Base-by-base conservation (phyloP, 345 rosid genomes). In the Sonneratia alba region DNA sequence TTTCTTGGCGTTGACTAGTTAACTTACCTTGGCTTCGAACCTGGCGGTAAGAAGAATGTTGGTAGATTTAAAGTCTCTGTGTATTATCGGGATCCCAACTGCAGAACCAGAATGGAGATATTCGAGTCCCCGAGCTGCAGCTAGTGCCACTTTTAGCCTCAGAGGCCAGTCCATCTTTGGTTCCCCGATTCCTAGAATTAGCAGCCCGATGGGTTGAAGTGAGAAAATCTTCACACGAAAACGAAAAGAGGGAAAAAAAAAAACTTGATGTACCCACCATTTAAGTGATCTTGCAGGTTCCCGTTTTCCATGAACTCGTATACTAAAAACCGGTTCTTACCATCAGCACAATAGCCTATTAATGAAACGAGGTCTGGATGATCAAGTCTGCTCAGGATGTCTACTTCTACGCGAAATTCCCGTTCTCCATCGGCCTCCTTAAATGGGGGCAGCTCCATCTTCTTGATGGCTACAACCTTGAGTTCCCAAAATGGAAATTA, bases 391-490 rank as follows among this genome's bases (percentile, higher is more conserved):
- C 98, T 94, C 83, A 94, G 72, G 79, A 94, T 89, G 74, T 94
- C 98, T 49, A 94, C 97, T 79, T 94, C 98, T 48, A 94, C 97
- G 3, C 97, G 97, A 71, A 91, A 94, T 73, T 94, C 98, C 24
- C 91, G 80, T 75, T 94, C 97, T 68, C 98, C 97, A 63, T 91
- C 96, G 32, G 96, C 96, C 80, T 78, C 92, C 81, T 89, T 91
- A 69, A 80, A 88, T 45, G 86, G 75, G 22, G 97, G 96, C 77
- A 94, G 80, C 80, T 91, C 96, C 98, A 94, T 94, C 81, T 91
- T 94, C 93, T 91, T 94, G 82, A 94, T 86, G 57, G 98, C 98
- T 73, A 94, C 96, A 64, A 88, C 91, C 98, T 94, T 83, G 72
- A n/a, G 72, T 70, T 55, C 74, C 74, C 55, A 77, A 42, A 4